Conservation (phyloP, 495 filamentous ascomycete species). For the Penicillium lividum region DNA sequence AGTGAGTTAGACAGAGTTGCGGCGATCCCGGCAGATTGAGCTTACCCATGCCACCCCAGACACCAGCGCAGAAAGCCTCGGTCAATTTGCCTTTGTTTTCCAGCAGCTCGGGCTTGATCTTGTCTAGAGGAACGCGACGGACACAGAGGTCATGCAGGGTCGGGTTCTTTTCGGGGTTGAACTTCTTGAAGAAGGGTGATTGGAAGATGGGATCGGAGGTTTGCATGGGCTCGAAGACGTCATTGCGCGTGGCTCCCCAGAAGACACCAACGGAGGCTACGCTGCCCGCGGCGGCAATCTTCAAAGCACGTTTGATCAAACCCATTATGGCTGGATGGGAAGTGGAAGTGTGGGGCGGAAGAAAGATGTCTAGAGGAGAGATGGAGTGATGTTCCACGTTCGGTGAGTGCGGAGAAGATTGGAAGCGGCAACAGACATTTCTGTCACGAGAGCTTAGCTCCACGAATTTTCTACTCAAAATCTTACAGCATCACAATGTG, state of each 20-base stretch:
- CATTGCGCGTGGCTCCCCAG: constrained; percentile 46
- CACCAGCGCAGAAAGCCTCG: constrained; percentile 63
- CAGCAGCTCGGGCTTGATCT: constrained; percentile 65
- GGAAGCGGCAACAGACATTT: constrained; percentile 1
- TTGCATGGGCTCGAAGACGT: constrained; percentile 50
- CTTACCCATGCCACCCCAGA: constrained; percentile 67
- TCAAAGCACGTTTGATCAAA: constrained; percentile 44
- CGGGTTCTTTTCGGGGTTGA: constrained; percentile 64
- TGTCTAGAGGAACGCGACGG: constrained; percentile 59
- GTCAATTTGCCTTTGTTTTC: constrained; percentile 60
- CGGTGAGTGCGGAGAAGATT: constrained; percentile 3
- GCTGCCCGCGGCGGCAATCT: constrained; percentile 41
- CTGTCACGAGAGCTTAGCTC: not conserved
- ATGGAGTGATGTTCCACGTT: not conserved
- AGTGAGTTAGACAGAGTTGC: not conserved
- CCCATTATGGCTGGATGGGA: constrained; percentile 40
- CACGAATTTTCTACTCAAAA: not conserved
- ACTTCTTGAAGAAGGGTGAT: constrained; percentile 52
- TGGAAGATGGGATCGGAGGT: constrained; percentile 62
- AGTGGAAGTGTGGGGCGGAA: not conserved
- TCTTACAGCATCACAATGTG: too few relatives aligned
- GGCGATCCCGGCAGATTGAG: constrained; percentile 9
- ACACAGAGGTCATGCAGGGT: constrained; percentile 62
- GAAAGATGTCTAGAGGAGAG: not conserved
- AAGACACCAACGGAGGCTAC: constrained; percentile 45